Percentiles rank a stretch among this genome's conserved stretches.
Conservation (phyloP, 148 eudicot species). For the Linanthus parryae region DNA sequence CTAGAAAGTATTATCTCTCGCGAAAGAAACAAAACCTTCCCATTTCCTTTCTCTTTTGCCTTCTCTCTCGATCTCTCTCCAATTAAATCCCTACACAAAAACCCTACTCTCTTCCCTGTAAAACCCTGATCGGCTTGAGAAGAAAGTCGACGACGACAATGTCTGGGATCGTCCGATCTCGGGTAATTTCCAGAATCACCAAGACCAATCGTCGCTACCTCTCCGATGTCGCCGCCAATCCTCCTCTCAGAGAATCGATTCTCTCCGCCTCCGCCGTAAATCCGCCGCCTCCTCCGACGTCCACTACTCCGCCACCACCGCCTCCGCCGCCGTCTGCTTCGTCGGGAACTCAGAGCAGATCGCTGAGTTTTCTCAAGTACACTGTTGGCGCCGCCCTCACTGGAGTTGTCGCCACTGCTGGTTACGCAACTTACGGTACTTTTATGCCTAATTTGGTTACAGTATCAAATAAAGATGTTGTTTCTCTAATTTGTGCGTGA, state of each 20-base stretch:
- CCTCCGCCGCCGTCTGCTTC: conserved; percentile 12
- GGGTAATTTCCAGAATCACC: conserved; percentile 8
- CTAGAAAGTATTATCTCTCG: too few species aligned
- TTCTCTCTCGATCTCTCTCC: not conserved
- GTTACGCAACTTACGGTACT: conserved; percentile 42
- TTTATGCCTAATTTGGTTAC: not conserved
- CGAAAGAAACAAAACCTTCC: too few species aligned
- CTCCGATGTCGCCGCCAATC: conserved; percentile 8
- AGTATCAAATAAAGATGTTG: too few species aligned
- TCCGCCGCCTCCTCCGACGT: conserved; percentile 6
- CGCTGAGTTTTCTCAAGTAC: conserved; percentile 33
- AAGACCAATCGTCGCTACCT: conserved; percentile 16
- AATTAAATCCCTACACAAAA: not conserved
- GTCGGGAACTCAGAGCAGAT: conserved; percentile 10
- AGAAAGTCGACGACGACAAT: conserved; percentile 2
- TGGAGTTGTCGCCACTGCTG: conserved; percentile 33
- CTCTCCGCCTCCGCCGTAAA: conserved; percentile 14
- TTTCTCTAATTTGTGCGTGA: too few species aligned
- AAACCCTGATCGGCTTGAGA: conserved; percentile 2
- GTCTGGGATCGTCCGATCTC: conserved; percentile 21
- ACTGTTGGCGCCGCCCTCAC: conserved; percentile 30
- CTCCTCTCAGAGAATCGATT: conserved; percentile 14
- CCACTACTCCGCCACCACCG: not conserved
- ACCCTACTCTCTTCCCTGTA: not conserved
- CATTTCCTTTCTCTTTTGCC: not conserved